Evolutionary conservation across 176 grass and related monocot genomes (phyloP), one percentile per base, ranked within the genome.

Genomic region (Triticum timopheevii): DNA sequence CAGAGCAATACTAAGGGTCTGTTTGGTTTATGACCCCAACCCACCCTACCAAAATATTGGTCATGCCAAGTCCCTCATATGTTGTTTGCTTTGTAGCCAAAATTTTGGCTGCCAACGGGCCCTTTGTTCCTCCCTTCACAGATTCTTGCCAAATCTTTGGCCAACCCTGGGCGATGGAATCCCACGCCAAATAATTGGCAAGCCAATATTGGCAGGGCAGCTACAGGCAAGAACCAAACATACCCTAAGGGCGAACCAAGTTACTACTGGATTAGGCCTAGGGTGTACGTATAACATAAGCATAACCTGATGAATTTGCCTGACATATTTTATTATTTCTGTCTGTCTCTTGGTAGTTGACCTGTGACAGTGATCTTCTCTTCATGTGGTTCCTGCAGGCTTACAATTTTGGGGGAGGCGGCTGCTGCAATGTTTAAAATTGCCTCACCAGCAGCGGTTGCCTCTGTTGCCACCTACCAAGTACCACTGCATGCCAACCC

Each of bases 321-420:
- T 50, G 2, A 1, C 49, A 28, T 65, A 20, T 35, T 24, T 10
- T n/a, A 82, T 54, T 54, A 54, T 54, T 54, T 54, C 50, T 54
- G 50, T 54, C 50, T n/a, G 9, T 31, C 31, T 65, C 22, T 5
- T n/a, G 35, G 40, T 76, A 30, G 31, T 65, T 78, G 50, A 44
- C 77, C 39, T 79, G 42, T 72, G 77, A 90, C 12, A 78, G 2
- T 13, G 39, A 65, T 65, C 69, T 78, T 39, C 20, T 39, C 20
- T 54, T 22, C 42, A 20, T 67, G 42, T 76, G 69, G 22, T 47
- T 83, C 35, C 78, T 10, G 20, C 85, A 91, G 85, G 89, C 44
- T 79, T 40, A 80, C 15, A 74, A 16, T 87, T 83, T 52, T 36
- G 58, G 13, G 54, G 54, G 54, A 45, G 45, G 45, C 45, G 35